Base-by-base conservation (phyloP, 257 asterid genomes). In the Penstemon davidsonii region DNA sequence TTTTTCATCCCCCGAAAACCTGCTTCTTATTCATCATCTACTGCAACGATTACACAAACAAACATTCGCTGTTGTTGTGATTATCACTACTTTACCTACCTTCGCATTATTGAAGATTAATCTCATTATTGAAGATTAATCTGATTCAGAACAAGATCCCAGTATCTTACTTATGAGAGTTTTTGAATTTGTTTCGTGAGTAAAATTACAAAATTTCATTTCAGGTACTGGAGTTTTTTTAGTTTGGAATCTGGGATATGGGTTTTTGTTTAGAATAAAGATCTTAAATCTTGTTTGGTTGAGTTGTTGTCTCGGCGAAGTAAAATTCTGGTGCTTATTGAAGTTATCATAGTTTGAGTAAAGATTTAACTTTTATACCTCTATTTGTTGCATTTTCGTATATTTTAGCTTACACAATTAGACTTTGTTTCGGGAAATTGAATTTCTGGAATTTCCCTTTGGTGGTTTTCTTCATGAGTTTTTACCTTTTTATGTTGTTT, bases 71-170 rank as follows among this genome's bases (percentile, higher is more conserved):
- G 59, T 25, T 73, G 5, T 13, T 45, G 73, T 70, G 67, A 42
- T 68, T 55, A 46, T 15, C 68, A 44, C 46, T 36, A 13, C 50
- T 60, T 4, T 5, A 75, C 19, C 33, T 25, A 25, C 33, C 33
- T 40, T n/a, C 49, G 50, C 7, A 25, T 51, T 68, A 40, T 36
- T 13, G 37, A 33, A 47, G 41, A 67, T 9, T 42, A 56, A 44
- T 63, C 68, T 36, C 7, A 25, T 51, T 68, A 40, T 36, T 13
- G 37, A 33, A 47, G 41, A 67, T 9, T 42, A 56, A 44, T 63
- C 68, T 36, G 56, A 55, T 51, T 56, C 55, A 7, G 38, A 15
- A 56, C n/a, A 7, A 40, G 76, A 72, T 64, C 83, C 73, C 68
- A 36, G 47, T 67, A 40, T 71, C 65, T 25, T 18, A 40, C 73